Conservation (phyloP, 2,329 filamentous ascomycete genomes). For the Emmonsia crescens region DNA sequence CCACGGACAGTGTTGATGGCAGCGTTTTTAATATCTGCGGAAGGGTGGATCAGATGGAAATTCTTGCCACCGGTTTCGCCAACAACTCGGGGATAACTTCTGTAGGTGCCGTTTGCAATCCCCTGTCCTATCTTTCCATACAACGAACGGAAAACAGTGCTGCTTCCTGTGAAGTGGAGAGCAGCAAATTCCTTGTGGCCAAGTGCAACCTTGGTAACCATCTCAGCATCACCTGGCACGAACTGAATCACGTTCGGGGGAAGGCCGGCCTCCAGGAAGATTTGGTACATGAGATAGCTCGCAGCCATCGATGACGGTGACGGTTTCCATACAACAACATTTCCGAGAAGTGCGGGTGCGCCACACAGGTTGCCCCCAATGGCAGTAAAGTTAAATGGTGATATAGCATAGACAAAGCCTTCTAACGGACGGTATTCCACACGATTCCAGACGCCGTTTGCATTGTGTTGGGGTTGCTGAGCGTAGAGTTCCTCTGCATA, state of each 20-base stretch:
- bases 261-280: conserved; percentile 79
- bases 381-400: conserved; percentile 93
- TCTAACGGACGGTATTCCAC: conserved; percentile 85
- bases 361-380: conserved; percentile 78
- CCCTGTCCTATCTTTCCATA: conserved; percentile 77
- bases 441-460: conserved; percentile 79
- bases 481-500: conserved; percentile 85
- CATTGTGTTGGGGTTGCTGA: conserved; percentile 74
- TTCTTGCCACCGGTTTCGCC: conserved; percentile 91
- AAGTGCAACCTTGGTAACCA: conserved; percentile 68
- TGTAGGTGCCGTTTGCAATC: conserved; percentile 69
- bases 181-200: conserved; percentile 70
- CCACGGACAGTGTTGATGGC: conserved; percentile 73
- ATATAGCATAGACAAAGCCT: conserved; percentile 92
- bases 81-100: conserved; percentile 75
- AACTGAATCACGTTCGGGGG: conserved; percentile 86
- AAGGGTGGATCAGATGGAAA: conserved; percentile 72
- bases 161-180: conserved; percentile 93
- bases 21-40: conserved; percentile 67
- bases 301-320: conserved; percentile 78
- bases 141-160: conserved; percentile 75
- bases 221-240: conserved; percentile 73
- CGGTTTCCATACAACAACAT: conserved; percentile 96
- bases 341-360: conserved; percentile 77
- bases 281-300: conserved; percentile 82